These are phyloP conservation scores for Phytophthora sp. DNA, from an alignment of 352 stramenopile species.

Conservation along the genomic window DNA sequence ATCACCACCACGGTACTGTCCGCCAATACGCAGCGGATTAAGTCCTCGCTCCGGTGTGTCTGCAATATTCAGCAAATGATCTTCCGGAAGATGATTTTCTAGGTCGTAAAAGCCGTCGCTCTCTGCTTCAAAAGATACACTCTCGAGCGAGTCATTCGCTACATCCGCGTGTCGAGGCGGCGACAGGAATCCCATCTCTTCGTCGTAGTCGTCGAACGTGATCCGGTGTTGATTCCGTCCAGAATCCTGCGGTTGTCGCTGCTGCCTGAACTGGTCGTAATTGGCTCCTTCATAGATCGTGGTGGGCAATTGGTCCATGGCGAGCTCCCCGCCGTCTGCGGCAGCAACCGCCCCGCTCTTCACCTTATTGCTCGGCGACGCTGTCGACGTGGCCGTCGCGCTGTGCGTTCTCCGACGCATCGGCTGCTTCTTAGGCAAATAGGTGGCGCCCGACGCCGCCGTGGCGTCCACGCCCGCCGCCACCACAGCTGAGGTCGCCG, in stretches of 20 bases:
- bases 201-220: slow-evolving; percentile 61
- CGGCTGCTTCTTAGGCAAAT: slow-evolving; percentile 74
- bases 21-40: slow-evolving; percentile 28
- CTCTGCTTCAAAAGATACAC: slow-evolving; percentile 61
- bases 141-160: slow-evolving; percentile 49
- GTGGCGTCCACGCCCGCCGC: slow-evolving; percentile 11
- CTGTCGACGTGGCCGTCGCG: slow-evolving; percentile 38
- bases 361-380: slow-evolving; percentile 26
- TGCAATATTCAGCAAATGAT: slow-evolving; percentile 34
- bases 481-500: slow-evolving; percentile 16
- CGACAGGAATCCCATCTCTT: slow-evolving; percentile 55
- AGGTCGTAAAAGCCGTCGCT: slow-evolving; percentile 55
- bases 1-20: slow-evolving; percentile 32
- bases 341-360: slow-evolving; percentile 29
- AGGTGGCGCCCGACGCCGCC: slow-evolving; percentile 29
- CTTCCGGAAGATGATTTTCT: slow-evolving; percentile 43
- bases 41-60: slow-evolving; percentile 22
- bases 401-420: slow-evolving; percentile 82
- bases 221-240: slow-evolving; percentile 65
- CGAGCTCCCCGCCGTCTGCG: slow-evolving; percentile 10
- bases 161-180: slow-evolving; percentile 26
- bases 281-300: slow-evolving; percentile 58
- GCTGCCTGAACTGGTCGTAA: slow-evolving; percentile 36
- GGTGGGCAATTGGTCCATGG: slow-evolving; percentile 49
- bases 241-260: slow-evolving; percentile 45